Conservation (phyloP, 495 filamentous ascomycete species). For the Neurospora sp. region DNA sequence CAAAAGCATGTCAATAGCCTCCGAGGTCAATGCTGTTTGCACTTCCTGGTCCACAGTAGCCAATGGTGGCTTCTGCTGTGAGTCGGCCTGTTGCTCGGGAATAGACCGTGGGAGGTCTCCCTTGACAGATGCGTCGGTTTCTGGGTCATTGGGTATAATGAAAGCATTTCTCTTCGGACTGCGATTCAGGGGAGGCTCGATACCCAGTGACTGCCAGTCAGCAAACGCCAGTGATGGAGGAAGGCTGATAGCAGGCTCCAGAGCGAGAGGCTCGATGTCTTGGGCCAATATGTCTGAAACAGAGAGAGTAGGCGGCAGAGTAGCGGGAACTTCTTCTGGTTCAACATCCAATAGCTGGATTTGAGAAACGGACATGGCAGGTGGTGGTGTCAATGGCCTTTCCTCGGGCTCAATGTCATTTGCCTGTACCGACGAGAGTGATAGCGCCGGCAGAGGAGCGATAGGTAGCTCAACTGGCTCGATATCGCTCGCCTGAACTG, state of each 20-base stretch:
- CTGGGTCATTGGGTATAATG: constrained; percentile 35
- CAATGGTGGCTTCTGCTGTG: constrained; percentile 23
- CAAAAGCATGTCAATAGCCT: constrained; percentile 59
- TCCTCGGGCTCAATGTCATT: constrained; percentile 12
- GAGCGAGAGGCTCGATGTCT: constrained; percentile 8
- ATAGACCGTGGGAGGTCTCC: constrained; percentile 18
- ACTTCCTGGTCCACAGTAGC: constrained; percentile 54
- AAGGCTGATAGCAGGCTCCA: neutral
- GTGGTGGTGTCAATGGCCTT: neutral
- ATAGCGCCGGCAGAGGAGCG: constrained; percentile 3
- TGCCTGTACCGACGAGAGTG: constrained; percentile 6
- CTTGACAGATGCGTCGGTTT: constrained; percentile 1
- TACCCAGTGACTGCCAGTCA: constrained; percentile 37
- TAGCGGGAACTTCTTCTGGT: constrained; percentile 4
- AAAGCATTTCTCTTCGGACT: constrained; percentile 39
- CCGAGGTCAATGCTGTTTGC: constrained; percentile 65
- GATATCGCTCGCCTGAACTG: constrained; percentile 21
- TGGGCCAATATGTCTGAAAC: neutral
- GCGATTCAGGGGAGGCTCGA: constrained; percentile 38
- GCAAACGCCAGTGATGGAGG: constrained; percentile 34
- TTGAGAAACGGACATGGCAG: constrained; percentile 13
- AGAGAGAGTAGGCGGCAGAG: neutral
- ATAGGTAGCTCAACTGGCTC: constrained; percentile 16
- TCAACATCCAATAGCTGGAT: constrained; percentile 12
- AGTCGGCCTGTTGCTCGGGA: constrained; percentile 26